Conservation (phyloP, 805 yeast genomes). For the Yamadazyma insecticola region DNA sequence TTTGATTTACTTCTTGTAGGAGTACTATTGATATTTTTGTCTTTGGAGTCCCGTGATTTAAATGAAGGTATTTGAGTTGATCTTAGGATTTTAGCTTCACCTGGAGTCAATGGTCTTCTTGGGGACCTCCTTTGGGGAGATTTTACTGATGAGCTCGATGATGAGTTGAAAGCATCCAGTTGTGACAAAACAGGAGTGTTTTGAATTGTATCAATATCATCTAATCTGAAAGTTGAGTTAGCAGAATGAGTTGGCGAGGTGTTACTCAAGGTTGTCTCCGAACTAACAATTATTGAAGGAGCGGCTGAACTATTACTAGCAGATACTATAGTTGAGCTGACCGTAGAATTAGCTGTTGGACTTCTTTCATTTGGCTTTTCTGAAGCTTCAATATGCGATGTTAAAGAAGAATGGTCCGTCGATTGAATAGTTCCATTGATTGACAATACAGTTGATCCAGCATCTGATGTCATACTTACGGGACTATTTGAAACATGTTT, state of each 20-base stretch:
- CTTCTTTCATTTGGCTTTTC: not conserved
- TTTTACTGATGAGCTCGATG: constrained; percentile 1
- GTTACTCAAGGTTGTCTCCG: too few species aligned
- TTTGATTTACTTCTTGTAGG: constrained; percentile 3
- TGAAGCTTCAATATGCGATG: constrained; percentile 11
- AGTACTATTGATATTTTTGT: constrained; percentile 1
- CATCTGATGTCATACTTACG: constrained; percentile 21
- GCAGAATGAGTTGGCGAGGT: constrained; percentile 14
- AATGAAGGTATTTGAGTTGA: constrained; percentile 22
- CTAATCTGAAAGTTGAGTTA: constrained; percentile 12
- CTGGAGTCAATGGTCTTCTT: constrained; percentile 15
- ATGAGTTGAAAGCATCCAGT: not conserved
- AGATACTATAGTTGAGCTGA: constrained; percentile 1
- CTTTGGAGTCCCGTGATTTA: constrained; percentile 5
- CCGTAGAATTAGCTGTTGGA: constrained; percentile 2
- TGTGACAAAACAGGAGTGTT: constrained; percentile 4
- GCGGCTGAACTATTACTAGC: constrained; percentile 1
- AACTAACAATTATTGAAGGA: constrained; percentile 18
- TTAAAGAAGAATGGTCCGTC: constrained; percentile 24
- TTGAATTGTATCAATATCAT: constrained; percentile 4
- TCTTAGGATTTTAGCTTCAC: constrained; percentile 20
- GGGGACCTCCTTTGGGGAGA: constrained; percentile 3
- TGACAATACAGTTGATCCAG: constrained; percentile 25
- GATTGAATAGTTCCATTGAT: constrained; percentile 24
- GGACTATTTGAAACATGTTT: constrained; percentile 20